Percentiles rank a stretch among this genome's conserved stretches.
Conservation (phyloP, 257 asterid genomes). For the Prunella vulgaris region DNA sequence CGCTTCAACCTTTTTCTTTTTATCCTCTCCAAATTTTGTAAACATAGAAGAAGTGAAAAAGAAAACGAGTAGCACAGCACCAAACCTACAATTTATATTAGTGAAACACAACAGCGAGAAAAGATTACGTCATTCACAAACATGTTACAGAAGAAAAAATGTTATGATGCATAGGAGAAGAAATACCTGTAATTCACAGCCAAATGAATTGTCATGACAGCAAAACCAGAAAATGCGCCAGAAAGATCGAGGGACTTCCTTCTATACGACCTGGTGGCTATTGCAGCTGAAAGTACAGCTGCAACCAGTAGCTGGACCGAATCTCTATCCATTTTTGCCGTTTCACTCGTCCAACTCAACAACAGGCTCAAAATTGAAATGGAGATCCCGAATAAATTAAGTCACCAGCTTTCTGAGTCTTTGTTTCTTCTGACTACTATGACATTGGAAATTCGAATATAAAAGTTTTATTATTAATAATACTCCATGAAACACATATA, state of each 20-base stretch:
- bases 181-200: slow-evolving; percentile 69
- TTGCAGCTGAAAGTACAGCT: slow-evolving; percentile 44
- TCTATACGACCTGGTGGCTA: slow-evolving; percentile 52
- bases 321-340: slow-evolving; percentile 36
- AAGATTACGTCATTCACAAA: not conserved
- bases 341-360: not conserved
- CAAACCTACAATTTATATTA: slow-evolving; percentile 44
- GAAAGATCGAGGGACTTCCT: slow-evolving; percentile 78
- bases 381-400: slow-evolving; percentile 10
- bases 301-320: slow-evolving; percentile 51
- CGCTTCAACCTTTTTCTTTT: slow-evolving; percentile 64
- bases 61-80: slow-evolving; percentile 71
- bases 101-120: not conserved
- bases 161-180: not conserved
- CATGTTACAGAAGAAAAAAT: not conserved
- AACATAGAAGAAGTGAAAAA: slow-evolving; percentile 77
- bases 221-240: slow-evolving; percentile 74
- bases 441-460: slow-evolving; percentile 2
- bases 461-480: not conserved
- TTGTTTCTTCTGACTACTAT: not conserved
- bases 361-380: slow-evolving; percentile 5
- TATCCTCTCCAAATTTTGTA: slow-evolving; percentile 77
- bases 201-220: slow-evolving; percentile 69
- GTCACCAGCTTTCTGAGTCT: not conserved
- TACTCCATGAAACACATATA: not conserved